These are phyloP conservation scores for Argentina anserina DNA, from an alignment of 306 rosid species.

Conservation along the genomic window DNA sequence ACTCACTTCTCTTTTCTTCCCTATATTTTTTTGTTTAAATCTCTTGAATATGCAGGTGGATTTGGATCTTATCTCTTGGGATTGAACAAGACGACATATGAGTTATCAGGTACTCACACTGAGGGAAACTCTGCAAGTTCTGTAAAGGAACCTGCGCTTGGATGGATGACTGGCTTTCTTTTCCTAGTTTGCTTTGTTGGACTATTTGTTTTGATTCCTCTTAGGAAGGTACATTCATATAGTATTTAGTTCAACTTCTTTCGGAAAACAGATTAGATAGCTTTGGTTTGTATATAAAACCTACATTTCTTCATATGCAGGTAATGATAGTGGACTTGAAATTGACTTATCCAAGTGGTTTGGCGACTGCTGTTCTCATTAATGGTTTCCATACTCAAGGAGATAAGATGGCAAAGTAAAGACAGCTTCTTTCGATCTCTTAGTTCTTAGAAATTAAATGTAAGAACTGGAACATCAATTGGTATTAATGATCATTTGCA, in stretches of 20 bases:
- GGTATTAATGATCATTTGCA: slow-evolving; percentile 25
- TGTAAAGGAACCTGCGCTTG: slow-evolving; percentile 76
- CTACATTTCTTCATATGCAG: slow-evolving; percentile 32
- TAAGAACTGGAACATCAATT: background rate
- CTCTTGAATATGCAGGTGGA: slow-evolving; percentile 48
- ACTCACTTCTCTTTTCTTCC: background rate
- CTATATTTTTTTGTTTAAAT: background rate
- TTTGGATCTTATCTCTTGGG: slow-evolving; percentile 88
- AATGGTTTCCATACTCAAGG: slow-evolving; percentile 94
- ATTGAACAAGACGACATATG: slow-evolving; percentile 68
- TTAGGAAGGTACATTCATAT: slow-evolving; percentile 57
- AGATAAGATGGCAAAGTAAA: slow-evolving; percentile 78
- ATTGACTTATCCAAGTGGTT: slow-evolving; percentile 83
- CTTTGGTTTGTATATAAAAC: background rate
- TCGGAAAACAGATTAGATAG: background rate
- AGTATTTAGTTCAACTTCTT: background rate
- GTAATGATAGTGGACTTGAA: slow-evolving; percentile 88
- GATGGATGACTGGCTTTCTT: slow-evolving; percentile 84
- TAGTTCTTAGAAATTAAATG: background rate
- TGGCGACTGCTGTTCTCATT: slow-evolving; percentile 93
- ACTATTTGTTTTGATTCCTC: slow-evolving; percentile 85
- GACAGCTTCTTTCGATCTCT: background rate
- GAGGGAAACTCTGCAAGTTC: slow-evolving; percentile 56
- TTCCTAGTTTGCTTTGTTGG: slow-evolving; percentile 93
- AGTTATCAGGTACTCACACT: slow-evolving; percentile 59